Evolutionary conservation across 192 early-diverging fungal species (phyloP).

Genomic region (Podila epigama): DNA sequence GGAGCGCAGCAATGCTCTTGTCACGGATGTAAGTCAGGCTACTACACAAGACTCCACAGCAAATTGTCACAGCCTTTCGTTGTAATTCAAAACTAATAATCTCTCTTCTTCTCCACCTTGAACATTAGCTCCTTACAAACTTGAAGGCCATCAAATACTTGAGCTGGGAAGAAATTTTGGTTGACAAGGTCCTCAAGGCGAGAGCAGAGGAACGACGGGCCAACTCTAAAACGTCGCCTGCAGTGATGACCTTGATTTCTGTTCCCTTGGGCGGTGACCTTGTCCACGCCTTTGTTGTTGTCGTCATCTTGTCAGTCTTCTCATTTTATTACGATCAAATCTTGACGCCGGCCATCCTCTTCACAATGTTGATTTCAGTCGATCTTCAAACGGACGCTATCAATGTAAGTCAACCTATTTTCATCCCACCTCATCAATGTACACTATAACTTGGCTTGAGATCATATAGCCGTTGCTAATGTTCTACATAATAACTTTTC

Average conservation of each 20-base stretch:
- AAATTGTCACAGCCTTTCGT: too few species aligned
- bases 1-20: conserved; percentile 35
- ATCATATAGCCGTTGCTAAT: not conserved
- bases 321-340: conserved; percentile 22
- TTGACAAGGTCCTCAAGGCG: conserved; percentile 18
- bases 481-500: not conserved
- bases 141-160: conserved; percentile 41
- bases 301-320: conserved; percentile 12
- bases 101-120: not conserved
- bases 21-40: conserved; percentile 28
- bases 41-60: too few species aligned
- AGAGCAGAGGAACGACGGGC: conserved; percentile 22
- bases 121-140: conserved; percentile 28
- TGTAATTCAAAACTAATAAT: not conserved
- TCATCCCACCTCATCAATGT: not conserved
- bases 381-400: conserved; percentile 41
- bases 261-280: conserved; percentile 45
- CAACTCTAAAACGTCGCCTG: conserved; percentile 31
- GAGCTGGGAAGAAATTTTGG: conserved; percentile 38
- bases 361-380: conserved; percentile 29
- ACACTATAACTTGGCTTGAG: not conserved
- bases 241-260: conserved; percentile 46
- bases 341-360: conserved; percentile 32
- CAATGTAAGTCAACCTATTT: conserved; percentile 13
- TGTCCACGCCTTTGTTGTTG: conserved; percentile 39